Evolutionary conservation across 2,329 filamentous ascomycete species (phyloP), one percentile per base, ranked within the genome.

Genomic region (Neonectria punicea): DNA sequence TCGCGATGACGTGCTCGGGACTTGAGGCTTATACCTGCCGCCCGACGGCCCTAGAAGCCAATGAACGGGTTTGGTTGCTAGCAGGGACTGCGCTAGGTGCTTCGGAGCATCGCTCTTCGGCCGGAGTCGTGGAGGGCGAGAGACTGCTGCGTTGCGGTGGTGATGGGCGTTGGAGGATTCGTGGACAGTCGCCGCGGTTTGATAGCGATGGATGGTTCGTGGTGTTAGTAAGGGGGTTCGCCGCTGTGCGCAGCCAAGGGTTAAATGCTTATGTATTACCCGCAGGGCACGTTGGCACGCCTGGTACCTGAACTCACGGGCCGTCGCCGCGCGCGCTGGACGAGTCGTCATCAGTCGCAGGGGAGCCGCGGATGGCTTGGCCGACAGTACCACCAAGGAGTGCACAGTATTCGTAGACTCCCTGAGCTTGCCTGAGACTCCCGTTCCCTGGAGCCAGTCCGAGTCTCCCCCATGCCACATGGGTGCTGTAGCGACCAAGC

Each of bases 1-100:
- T 65, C 67, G 67, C 63, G 67, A 77, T 77, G 76, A 77, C 76
- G 76, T 77, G 76, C 76, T 77, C 74, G 68, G 72, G 72, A 70
- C 65, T 72, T 73, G 73, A 76, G 72, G 74, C 68, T 74, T 74
- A 74, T 74, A 71, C 69, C 65, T 69, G 67, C 72, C 72, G 70
- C 68, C 55, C 66, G 73, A 72, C 70, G 67, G 64, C 55, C 57
- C 61, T 60, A 41, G 36, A 72, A 61, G 39, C 74, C 74, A 76
- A 76, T 76, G 70, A 72, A 56, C 50, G 28, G 11, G 10, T 22
- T 41, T 51, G 2, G 18, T 53, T 54, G 41, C 41, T 49, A 46
- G 22, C 39, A 56, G 58, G 63, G 63, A 43, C 61, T 63, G 59
- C 62, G 57, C 70, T 73, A 71, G 53, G 47, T 65, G 62, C 68